A percentile compares a stretch with the other conserved stretches of the same genome.
Conservation (phyloP, 306 rosid genomes). For the Acacia acuminata region DNA sequence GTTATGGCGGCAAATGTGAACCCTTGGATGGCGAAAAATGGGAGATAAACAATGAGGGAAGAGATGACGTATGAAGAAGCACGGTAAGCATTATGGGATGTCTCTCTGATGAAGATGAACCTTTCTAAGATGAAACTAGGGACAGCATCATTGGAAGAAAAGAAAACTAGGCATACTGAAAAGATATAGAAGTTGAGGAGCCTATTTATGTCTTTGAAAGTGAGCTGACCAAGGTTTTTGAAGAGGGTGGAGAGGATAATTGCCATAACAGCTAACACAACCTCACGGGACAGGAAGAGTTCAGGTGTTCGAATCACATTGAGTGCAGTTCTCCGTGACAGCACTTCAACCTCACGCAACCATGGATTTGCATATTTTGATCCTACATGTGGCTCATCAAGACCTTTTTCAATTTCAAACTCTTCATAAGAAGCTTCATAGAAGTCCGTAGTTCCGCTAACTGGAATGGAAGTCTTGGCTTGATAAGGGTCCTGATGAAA, state of each 20-base stretch:
- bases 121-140: constrained; percentile 85
- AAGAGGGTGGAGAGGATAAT: neutral
- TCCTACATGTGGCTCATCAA: neutral
- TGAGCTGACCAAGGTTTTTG: neutral
- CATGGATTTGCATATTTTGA: neutral
- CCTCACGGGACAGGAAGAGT: neutral
- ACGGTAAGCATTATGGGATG: constrained; percentile 65
- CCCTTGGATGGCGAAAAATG: neutral
- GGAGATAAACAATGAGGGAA: constrained; percentile 3
- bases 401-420: constrained; percentile 44
- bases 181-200: constrained; percentile 79
- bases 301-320: neutral
- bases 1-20: constrained; percentile 18
- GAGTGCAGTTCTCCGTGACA: neutral
- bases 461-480: constrained; percentile 37
- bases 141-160: constrained; percentile 92
- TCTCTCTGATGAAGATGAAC: constrained; percentile 64
- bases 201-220: neutral
- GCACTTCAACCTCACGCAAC: neutral
- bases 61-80: constrained; percentile 79
- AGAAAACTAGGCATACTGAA: constrained; percentile 83
- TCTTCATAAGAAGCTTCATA: constrained; percentile 46
- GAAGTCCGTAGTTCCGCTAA: constrained; percentile 49
- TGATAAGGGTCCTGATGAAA: constrained; percentile 40
- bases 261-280: neutral